Conservation (phyloP, 1,139 yeast species). For the Pichia sp. region DNA sequence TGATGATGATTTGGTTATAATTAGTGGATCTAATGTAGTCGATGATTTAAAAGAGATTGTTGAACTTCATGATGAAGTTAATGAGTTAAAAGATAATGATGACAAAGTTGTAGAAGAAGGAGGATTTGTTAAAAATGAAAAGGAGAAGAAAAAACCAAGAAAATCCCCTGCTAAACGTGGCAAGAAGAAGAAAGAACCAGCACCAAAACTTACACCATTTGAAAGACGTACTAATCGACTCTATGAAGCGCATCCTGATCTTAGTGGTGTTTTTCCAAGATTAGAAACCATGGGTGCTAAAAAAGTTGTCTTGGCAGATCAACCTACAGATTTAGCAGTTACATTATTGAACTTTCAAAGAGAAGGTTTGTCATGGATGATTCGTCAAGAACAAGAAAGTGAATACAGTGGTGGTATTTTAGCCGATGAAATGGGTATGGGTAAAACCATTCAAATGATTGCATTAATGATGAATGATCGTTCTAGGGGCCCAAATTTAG, state of each 20-base stretch:
- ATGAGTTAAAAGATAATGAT: conserved; percentile 15
- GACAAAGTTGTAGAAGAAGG: conserved; percentile 20
- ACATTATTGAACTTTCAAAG: conserved; percentile 80
- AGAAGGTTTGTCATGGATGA: conserved; percentile 89
- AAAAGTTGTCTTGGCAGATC: conserved; percentile 55
- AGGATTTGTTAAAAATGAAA: conserved; percentile 17
- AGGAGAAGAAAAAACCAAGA: conserved; percentile 16
- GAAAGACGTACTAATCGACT: conserved; percentile 60
- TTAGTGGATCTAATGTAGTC: conserved; percentile 3
- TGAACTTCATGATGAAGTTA: conserved; percentile 18
- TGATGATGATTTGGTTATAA: conserved; percentile 21
- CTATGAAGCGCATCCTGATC: conserved; percentile 70
- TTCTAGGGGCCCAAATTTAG: conserved; percentile 67
- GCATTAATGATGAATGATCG: conserved; percentile 72
- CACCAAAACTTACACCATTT: conserved; percentile 61
- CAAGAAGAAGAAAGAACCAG: conserved; percentile 31
- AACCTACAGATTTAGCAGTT: conserved; percentile 75
- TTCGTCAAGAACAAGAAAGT: conserved; percentile 77
- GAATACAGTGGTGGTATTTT: conserved; percentile 84
- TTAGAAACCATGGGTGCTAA: conserved; percentile 47
- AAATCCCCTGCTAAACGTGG: conserved; percentile 8
- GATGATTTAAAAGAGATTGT: conserved; percentile 15
- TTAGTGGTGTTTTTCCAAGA: conserved; percentile 64
- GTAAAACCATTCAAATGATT: conserved; percentile 93
- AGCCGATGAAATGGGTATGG: conserved; percentile 99